phyloP scores from a whole-genome alignment of 306 rosid genomes.

The Canavalia gladiata region DNA sequence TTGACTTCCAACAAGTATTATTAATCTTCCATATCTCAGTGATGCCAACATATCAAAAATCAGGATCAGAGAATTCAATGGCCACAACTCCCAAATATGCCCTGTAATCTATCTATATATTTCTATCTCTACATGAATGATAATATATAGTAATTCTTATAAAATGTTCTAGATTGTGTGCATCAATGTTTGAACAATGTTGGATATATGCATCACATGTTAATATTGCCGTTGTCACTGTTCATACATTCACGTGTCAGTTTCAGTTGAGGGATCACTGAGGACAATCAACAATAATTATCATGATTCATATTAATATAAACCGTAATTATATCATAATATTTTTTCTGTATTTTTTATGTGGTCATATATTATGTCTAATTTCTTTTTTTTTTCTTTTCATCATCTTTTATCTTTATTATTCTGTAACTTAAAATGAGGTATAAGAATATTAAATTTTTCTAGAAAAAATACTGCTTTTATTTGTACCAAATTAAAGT shows the following conservation, averaged over 20 bases:
- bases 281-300: background rate
- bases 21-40: slow-evolving; percentile 14
- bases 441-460: too few species aligned
- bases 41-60: background rate
- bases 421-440: too few species aligned
- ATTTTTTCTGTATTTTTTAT: too few species aligned
- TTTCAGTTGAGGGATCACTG: background rate
- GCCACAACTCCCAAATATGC: background rate
- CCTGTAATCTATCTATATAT: slow-evolving; percentile 16
- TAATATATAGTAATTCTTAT: background rate
- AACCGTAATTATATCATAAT: too few species aligned
- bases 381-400: too few species aligned
- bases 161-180: background rate
- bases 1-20: slow-evolving; percentile 28
- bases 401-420: too few species aligned
- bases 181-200: background rate
- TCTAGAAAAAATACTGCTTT: too few species aligned
- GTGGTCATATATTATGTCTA: too few species aligned
- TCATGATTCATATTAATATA: too few species aligned
- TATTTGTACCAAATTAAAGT: too few species aligned
- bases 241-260: slow-evolving; percentile 9
- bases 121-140: background rate
- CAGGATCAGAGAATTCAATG: background rate
- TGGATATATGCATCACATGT: background rate
- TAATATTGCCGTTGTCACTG: background rate